These are phyloP conservation scores for Venturia aucupariae DNA, from an alignment of 2,329 filamentous ascomycete species.

Conservation along the genomic window DNA sequence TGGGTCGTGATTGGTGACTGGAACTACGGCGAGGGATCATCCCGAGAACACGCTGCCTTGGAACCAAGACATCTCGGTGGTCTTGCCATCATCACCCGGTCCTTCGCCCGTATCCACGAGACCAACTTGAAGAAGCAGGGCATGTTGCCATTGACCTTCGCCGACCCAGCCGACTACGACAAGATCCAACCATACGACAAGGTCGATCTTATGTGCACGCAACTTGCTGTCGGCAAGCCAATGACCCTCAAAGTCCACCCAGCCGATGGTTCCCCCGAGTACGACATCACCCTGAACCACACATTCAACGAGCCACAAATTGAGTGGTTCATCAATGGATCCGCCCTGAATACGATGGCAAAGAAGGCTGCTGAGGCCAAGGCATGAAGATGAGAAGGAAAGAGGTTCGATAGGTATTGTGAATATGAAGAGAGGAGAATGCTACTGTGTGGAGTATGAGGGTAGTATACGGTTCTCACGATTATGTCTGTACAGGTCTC, in stretches of 20 bases:
- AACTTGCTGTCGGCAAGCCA: slow-evolving; percentile 87
- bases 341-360: slow-evolving; percentile 97
- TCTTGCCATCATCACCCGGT: slow-evolving; percentile 90
- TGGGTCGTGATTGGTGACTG: slow-evolving; percentile 99
- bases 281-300: slow-evolving; percentile 77
- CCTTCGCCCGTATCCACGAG: slow-evolving; percentile 98
- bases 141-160: slow-evolving; percentile 97
- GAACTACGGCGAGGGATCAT: slow-evolving; percentile 98
- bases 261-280: slow-evolving; percentile 64
- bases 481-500: slow-evolving; percentile 4
- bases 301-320: slow-evolving; percentile 98
- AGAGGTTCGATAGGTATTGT: not conserved
- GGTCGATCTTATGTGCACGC: slow-evolving; percentile 80
- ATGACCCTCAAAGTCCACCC: slow-evolving; percentile 88
- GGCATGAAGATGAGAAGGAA: not conserved
- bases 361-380: slow-evolving; percentile 40
- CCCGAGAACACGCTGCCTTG: slow-evolving; percentile 95
- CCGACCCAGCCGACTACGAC: slow-evolving; percentile 92
- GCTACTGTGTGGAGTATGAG: not conserved
- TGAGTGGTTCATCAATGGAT: slow-evolving; percentile 98
- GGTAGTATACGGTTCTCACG: slow-evolving; percentile 2
- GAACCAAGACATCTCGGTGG: slow-evolving; percentile 96
- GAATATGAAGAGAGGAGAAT: not conserved
- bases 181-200: slow-evolving; percentile 90
- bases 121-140: slow-evolving; percentile 99